Base-by-base conservation (phyloP, 768 basidiomycete species). In the Rossbeevera mucosa region DNA sequence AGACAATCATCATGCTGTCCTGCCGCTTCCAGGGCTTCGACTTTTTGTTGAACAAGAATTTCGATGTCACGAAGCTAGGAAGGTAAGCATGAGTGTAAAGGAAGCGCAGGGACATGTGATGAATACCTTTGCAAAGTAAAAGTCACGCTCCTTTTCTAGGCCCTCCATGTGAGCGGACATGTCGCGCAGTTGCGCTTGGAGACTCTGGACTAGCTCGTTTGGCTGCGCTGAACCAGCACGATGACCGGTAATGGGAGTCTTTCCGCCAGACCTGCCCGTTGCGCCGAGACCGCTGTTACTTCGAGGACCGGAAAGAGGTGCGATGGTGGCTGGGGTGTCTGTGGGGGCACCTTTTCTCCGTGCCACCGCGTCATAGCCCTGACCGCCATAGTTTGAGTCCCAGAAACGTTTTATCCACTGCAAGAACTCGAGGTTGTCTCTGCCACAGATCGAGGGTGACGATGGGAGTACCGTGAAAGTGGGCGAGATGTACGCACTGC, bases 341-440 rank as follows among this genome's bases (percentile, higher is more conserved):
- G 79, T 76, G 16, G 86, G 75, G 9, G 78, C 85, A 41, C 91
- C 93, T 64, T 82, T 87, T 56, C 92, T 79, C 51, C 94, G 82
- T 7, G 75, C 89, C 0, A 85, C 82, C 1, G 96, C 76, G 66
- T 97, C 93, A 64, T 98, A 98, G 6, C 77, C 82, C 52, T 88
- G 83, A 3, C 94, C 95, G 16, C 85, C 82, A 66, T 85, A 94
- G 75, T 94, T 92, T 24, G 81, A 72, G 62, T 98, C 94, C 95
- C 96, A 98, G 72, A 86, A 97, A 21, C 88, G 86, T 66, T 93
- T 93, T 63, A 91, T 80, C 95, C 95, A 99, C 71, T 99, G 96
- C 51, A 94, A 70, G 75, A 99, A 98, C 66, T 99, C 96, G 60
- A 99, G 85, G 71, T 99, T 99, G 71, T 98, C 96, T 71, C 90